Conservation (phyloP, 176 grass and related monocot genomes). For the Saccharum spontaneum region DNA sequence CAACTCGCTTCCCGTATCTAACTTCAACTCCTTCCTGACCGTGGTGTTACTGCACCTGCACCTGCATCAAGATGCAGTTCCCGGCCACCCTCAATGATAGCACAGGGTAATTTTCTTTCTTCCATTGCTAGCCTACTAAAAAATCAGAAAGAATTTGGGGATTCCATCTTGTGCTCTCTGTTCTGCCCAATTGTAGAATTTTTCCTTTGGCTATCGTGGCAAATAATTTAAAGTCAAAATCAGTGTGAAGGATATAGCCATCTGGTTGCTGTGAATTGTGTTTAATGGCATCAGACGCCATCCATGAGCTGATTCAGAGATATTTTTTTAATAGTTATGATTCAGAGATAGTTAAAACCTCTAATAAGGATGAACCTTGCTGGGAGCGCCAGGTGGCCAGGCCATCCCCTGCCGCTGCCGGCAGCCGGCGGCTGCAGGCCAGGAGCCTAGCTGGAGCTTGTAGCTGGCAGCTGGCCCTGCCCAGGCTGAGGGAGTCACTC, state of each 20-base stretch:
- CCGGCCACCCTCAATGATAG: constrained; percentile 69
- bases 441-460: too few relatives aligned
- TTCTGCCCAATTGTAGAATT: neutral
- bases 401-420: too few relatives aligned
- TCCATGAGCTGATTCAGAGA: neutral
- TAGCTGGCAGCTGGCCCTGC: too few relatives aligned
- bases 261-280: neutral
- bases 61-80: constrained; percentile 95
- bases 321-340: too few relatives aligned
- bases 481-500: too few relatives aligned
- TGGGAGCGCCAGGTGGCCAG: too few relatives aligned
- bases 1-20: too few relatives aligned
- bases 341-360: neutral
- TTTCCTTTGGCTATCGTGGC: too few relatives aligned
- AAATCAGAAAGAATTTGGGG: neutral
- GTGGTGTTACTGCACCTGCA: constrained; percentile 90
- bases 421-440: too few relatives aligned
- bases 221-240: neutral
- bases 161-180: neutral
- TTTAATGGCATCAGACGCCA: too few relatives aligned
- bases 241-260: neutral
- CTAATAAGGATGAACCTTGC: neutral
- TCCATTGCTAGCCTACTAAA: neutral
- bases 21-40: constrained; percentile 77
- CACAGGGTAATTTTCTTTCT: constrained; percentile 31